Percentiles rank a stretch among this genome's conserved stretches.
phyloP scores from a whole-genome alignment of 176 grass and related monocot species.

The Paspalum vaginatum region DNA sequence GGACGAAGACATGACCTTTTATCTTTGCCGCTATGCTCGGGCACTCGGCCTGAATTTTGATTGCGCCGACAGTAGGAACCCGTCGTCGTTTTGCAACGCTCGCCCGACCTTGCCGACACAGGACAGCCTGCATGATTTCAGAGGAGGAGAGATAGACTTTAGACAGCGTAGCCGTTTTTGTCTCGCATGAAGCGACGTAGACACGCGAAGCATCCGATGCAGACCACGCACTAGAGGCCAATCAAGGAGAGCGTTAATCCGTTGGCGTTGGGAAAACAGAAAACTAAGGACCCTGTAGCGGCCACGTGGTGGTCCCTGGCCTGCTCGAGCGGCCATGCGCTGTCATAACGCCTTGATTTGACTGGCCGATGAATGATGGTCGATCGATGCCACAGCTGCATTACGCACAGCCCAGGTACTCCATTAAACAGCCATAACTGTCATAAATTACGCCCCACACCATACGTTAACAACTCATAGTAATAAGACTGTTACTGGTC shows the following conservation, averaged over 20 bases:
- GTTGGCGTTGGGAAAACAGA: background rate
- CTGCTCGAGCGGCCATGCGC: background rate
- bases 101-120: slow-evolving; percentile 20
- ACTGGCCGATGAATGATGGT: background rate
- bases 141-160: background rate
- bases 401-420: too few species aligned
- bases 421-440: too few species aligned
- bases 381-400: background rate
- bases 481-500: too few species aligned
- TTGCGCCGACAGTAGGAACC: background rate
- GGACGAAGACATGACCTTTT: too few species aligned
- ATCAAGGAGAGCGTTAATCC: background rate
- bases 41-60: background rate
- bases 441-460: too few species aligned
- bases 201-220: background rate
- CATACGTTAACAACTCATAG: too few species aligned
- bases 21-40: too few species aligned
- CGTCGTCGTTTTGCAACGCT: background rate
- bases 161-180: background rate
- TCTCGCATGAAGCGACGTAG: background rate
- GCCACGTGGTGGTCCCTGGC: background rate
- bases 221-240: background rate
- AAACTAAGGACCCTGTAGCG: background rate
- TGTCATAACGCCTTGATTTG: slow-evolving; percentile 15
- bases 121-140: background rate